These are phyloP conservation scores for Phytophthora colocasiae DNA, from an alignment of 352 stramenopile genomes.

Conservation along the genomic window DNA sequence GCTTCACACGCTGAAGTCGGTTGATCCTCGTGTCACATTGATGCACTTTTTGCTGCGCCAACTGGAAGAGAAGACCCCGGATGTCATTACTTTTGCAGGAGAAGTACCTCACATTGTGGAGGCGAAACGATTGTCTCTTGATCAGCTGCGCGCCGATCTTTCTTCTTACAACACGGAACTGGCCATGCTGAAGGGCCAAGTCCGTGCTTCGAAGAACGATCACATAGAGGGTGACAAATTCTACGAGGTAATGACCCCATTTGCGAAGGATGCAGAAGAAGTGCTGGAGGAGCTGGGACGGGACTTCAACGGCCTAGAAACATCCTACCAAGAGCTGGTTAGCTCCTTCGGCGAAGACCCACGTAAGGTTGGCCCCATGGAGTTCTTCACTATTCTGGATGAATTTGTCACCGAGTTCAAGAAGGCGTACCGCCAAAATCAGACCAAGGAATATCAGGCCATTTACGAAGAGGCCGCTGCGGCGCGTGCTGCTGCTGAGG, in stretches of 20 bases:
- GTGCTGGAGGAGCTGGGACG: slow-evolving; percentile 82
- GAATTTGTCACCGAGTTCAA: slow-evolving; percentile 90
- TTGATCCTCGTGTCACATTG: slow-evolving; percentile 80
- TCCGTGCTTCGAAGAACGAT: slow-evolving; percentile 78
- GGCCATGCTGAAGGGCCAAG: slow-evolving; percentile 86
- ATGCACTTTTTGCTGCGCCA: slow-evolving; percentile 87
- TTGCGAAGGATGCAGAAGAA: slow-evolving; percentile 81
- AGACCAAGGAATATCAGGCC: slow-evolving; percentile 85
- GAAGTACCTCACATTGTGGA: slow-evolving; percentile 83
- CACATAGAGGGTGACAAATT: slow-evolving; percentile 80
- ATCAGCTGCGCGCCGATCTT: slow-evolving; percentile 84
- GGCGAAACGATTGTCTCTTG: slow-evolving; percentile 81
- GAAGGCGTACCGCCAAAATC: slow-evolving; percentile 89
- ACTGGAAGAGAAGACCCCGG: slow-evolving; percentile 77
- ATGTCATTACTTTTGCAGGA: slow-evolving; percentile 80
- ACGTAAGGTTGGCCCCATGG: slow-evolving; percentile 79
- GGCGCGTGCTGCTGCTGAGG: slow-evolving; percentile 54
- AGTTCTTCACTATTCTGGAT: slow-evolving; percentile 86
- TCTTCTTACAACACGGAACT: slow-evolving; percentile 86
- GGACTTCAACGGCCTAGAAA: slow-evolving; percentile 78
- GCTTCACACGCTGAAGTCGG: slow-evolving; percentile 85
- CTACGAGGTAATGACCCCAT: slow-evolving; percentile 84
- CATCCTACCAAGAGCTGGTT: slow-evolving; percentile 80
- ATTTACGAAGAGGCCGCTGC: slow-evolving; percentile 76
- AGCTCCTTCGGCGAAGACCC: slow-evolving; percentile 88